phyloP scores from a whole-genome alignment of 495 filamentous ascomycete genomes.

The Penicillium arizonense region DNA sequence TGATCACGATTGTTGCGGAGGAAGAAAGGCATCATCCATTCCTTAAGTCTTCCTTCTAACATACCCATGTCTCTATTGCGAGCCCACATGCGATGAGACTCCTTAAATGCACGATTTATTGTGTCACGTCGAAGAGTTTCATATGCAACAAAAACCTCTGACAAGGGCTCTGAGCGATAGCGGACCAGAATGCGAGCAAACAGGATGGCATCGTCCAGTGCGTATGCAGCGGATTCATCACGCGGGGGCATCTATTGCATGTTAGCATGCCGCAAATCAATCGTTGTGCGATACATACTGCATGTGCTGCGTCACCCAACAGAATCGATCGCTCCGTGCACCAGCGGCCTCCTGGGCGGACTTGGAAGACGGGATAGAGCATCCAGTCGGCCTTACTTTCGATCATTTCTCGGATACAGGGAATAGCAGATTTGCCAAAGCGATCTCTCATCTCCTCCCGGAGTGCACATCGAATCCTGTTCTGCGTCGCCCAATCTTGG shows the following conservation, averaged over 20 bases:
- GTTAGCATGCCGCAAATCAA: constrained; percentile 5
- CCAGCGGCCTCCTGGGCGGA: constrained; percentile 51
- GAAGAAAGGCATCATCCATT: constrained; percentile 37
- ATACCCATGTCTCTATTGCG: constrained; percentile 41
- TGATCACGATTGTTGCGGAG: constrained; percentile 27
- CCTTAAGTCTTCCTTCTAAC: constrained; percentile 37
- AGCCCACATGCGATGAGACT: constrained; percentile 45
- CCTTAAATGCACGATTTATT: constrained; percentile 53
- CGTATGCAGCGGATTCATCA: constrained; percentile 59
- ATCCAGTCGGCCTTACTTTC: constrained; percentile 49
- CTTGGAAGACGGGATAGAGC: constrained; percentile 60
- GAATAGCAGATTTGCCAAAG: constrained; percentile 42
- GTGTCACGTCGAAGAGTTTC: constrained; percentile 47
- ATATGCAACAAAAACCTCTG: constrained; percentile 50
- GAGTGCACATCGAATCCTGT: constrained; percentile 40
- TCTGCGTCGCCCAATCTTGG: constrained; percentile 48
- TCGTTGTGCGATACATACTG: constrained; percentile 34
- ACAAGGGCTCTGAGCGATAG: constrained; percentile 34
- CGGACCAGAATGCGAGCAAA: constrained; percentile 48
- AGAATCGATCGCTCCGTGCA: constrained; percentile 47
- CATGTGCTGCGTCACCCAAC: constrained; percentile 60
- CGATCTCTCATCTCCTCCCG: constrained; percentile 42
- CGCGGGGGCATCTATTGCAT: constrained; percentile 55
- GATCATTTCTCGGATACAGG: constrained; percentile 50
- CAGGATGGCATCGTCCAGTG: constrained; percentile 60